Evolutionary conservation across 352 stramenopile genomes (phyloP), one percentile per base, ranked within the genome.

Genomic region (Globisporangium mamillatum): DNA sequence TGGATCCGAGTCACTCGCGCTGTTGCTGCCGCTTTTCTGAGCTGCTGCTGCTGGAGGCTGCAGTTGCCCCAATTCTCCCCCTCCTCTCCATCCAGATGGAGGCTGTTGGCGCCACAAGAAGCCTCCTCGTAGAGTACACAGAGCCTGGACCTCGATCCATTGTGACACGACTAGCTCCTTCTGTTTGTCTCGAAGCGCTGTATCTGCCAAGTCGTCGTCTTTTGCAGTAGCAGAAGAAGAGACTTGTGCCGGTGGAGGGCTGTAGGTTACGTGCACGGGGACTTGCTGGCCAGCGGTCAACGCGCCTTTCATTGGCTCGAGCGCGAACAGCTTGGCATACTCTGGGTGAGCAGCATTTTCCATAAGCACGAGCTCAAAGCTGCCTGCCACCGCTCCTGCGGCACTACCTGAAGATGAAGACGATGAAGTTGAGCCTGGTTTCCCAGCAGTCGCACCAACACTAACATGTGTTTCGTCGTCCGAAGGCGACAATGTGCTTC

Each of bases 331-430:
- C 66, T 90, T 89, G 6, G 71, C 69, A 48, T 70, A 64, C 48
- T 66, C 65, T 3, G 48, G 46, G 44, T 91, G 75, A 27, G 78
- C 73, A 1, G 77, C 75, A n/a, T 78, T 75, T 12, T 76, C 72
- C 10, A 94, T 81, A 4, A 94, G 54, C 18, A 63, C 62, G 6
- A 96, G 67, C 63, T 94, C 86, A 46, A 94, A 96, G 0, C 73
- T 81, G 2, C 81, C 78, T 6, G 70, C 66, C 4, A 63, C 67
- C 4, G 60, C 60, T 25, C 54, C 27, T 34, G 20, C 32, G 27
- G 18, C 25, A 60, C 25, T 4, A 18, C 48, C 9, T 18, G n/a
- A 27, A 10, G 44, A 22, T 52, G 44, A 27, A 22, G 44, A 22
- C 7, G 6, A n/a, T 7, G 64, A 7, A 25, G 56, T 20, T 34